These are phyloP conservation scores for Durio zibethinus DNA, from an alignment of 345 rosid genomes.

Conservation along the genomic window DNA sequence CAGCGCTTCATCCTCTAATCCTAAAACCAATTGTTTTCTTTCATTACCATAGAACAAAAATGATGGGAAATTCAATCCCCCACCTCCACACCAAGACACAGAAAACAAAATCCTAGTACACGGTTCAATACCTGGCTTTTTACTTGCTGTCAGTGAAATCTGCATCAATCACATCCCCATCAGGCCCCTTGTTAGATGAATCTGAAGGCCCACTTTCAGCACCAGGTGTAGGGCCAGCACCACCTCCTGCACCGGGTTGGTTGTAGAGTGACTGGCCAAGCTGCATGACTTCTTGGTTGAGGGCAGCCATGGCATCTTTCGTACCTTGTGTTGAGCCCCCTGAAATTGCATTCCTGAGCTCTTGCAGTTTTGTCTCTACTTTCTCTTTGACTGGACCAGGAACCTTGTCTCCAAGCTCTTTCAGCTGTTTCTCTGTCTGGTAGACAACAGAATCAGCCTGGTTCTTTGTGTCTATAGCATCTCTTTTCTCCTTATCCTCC, in stretches of 20 bases:
- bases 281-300: constrained; percentile 95
- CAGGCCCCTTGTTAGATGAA: constrained; percentile 56
- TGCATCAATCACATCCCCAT: constrained; percentile 86
- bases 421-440: constrained; percentile 94
- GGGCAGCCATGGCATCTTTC: constrained; percentile 80
- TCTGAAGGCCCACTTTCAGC: constrained; percentile 53
- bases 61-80: constrained; percentile 6
- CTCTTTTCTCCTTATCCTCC: constrained; percentile 96
- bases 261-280: constrained; percentile 86
- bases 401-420: constrained; percentile 86
- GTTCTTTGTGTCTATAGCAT: constrained; percentile 94
- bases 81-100: background rate
- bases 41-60: constrained; percentile 17
- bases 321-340: constrained; percentile 71
- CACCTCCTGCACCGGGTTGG: constrained; percentile 69
- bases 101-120: constrained; percentile 18
- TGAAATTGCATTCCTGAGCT: constrained; percentile 68
- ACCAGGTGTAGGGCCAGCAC: constrained; percentile 57
- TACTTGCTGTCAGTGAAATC: constrained; percentile 91
- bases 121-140: constrained; percentile 20
- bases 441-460: constrained; percentile 90
- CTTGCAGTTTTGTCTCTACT: constrained; percentile 81
- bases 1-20: background rate
- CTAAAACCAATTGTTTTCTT: constrained; percentile 9
- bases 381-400: constrained; percentile 86